Percentiles rank a stretch among this genome's conserved stretches.
Conservation (phyloP, 805 yeast species). For the Barnettozyma pratensis region DNA sequence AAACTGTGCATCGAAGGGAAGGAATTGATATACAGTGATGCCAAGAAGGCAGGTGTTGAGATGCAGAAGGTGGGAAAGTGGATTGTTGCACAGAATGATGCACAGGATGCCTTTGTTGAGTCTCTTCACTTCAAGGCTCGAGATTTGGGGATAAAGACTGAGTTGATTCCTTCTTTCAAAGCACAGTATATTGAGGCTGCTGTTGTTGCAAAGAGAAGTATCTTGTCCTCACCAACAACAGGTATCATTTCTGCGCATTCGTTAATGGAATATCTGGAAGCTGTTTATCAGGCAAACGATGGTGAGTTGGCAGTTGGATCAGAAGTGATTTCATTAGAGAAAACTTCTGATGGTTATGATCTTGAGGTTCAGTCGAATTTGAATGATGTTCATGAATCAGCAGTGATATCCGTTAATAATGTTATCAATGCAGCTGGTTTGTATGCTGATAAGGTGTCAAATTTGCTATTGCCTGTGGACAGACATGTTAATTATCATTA, state of each 20-base stretch:
- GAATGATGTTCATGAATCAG: conserved; percentile 29
- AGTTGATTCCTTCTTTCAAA: conserved; percentile 40
- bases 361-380: conserved; percentile 27
- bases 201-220: conserved; percentile 56
- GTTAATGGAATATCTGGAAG: conserved; percentile 52
- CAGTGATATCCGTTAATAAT: conserved; percentile 44
- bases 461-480: conserved; percentile 59
- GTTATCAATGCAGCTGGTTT: conserved; percentile 80
- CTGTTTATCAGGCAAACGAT: conserved; percentile 47
- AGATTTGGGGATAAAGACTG: conserved; percentile 52
- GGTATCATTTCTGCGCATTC: conserved; percentile 85
- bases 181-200: conserved; percentile 57
- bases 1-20: conserved; percentile 74
- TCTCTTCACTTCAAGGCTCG: conserved; percentile 45
- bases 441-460: conserved; percentile 66
- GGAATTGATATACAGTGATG: conserved; percentile 50
- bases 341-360: conserved; percentile 23
- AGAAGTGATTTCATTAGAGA: conserved; percentile 38
- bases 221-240: conserved; percentile 71
- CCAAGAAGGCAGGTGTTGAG: conserved; percentile 46
- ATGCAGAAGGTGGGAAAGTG: conserved; percentile 71
- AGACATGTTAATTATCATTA: conserved; percentile 55
- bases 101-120: conserved; percentile 55
- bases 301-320: conserved; percentile 68
- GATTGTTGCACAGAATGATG: conserved; percentile 76